Conservation (phyloP, 805 yeast genomes). For the Scheffersomyces ergatensis region DNA sequence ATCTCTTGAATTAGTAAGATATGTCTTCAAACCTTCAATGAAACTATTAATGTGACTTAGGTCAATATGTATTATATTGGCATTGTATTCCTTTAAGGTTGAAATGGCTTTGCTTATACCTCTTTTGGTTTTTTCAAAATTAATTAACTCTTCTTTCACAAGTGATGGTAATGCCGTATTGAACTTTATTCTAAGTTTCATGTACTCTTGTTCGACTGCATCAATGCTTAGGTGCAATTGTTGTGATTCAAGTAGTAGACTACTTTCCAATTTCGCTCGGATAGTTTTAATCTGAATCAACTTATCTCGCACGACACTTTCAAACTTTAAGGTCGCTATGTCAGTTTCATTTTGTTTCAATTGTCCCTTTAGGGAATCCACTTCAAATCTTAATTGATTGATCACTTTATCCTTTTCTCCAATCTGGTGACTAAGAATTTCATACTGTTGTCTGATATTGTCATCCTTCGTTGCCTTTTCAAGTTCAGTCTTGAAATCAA, state of each 20-base stretch:
- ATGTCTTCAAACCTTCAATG: background rate
- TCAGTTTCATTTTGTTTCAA: background rate
- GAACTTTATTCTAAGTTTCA: background rate
- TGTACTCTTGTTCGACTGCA: background rate
- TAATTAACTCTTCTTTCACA: background rate
- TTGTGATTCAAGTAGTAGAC: background rate
- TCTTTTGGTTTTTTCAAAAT: background rate
- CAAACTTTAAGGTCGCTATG: background rate
- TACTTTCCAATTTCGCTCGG: background rate
- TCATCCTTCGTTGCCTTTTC: background rate
- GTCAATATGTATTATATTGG: background rate
- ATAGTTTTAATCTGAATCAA: background rate
- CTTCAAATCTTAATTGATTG: background rate
- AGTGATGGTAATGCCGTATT: background rate
- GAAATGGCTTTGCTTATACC: background rate
- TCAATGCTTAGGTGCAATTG: background rate
- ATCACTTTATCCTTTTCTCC: background rate
- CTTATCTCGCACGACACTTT: background rate
- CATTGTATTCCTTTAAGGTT: background rate
- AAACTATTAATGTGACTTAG: background rate
- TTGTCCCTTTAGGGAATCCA: background rate
- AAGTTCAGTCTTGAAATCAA: background rate
- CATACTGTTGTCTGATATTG: background rate
- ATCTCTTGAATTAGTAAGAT: background rate
- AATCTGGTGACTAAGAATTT: background rate